Conservation (phyloP, 2,329 filamentous ascomycete species). For the Talaromyces rugulosus region DNA sequence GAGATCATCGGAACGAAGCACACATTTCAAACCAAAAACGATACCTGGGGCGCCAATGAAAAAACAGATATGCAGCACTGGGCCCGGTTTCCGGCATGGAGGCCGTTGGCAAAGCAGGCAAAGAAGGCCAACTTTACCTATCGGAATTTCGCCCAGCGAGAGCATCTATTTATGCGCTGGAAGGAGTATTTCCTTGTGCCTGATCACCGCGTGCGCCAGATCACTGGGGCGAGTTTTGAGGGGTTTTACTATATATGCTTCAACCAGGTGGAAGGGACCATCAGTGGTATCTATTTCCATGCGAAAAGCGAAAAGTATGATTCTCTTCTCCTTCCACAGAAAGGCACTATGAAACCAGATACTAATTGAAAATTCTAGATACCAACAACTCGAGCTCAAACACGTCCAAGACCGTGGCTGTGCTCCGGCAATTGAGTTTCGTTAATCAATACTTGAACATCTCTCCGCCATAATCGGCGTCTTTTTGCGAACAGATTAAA, state of each 20-base stretch:
- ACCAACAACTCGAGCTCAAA: conserved; percentile 87
- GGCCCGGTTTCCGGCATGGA: conserved; percentile 83
- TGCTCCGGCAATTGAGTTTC: conserved; percentile 82
- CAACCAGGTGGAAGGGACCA: conserved; percentile 80
- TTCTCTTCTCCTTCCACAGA: background rate
- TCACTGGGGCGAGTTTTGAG: conserved; percentile 92
- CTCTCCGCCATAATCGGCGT: background rate
- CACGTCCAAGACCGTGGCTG: conserved; percentile 83
- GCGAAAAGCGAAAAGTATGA: conserved; percentile 94
- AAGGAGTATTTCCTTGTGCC: conserved; percentile 98
- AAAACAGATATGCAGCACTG: conserved; percentile 92
- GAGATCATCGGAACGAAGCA: conserved; percentile 96
- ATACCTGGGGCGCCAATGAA: conserved; percentile 85
- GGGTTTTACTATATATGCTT: conserved; percentile 99
- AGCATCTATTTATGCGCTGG: conserved; percentile 98
- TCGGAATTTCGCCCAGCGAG: conserved; percentile 70
- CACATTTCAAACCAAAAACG: conserved; percentile 85
- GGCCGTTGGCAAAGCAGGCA: conserved; percentile 65
- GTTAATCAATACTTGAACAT: conserved; percentile 48
- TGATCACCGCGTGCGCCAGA: conserved; percentile 85
- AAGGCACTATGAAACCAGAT: background rate
- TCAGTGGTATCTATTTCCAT: conserved; percentile 96
- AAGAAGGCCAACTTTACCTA: conserved; percentile 56
- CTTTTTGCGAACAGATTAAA: background rate
- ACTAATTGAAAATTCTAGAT: conserved; percentile 48